Conservation (phyloP, 768 basidiomycete species). For the Amanita brunnescens region DNA sequence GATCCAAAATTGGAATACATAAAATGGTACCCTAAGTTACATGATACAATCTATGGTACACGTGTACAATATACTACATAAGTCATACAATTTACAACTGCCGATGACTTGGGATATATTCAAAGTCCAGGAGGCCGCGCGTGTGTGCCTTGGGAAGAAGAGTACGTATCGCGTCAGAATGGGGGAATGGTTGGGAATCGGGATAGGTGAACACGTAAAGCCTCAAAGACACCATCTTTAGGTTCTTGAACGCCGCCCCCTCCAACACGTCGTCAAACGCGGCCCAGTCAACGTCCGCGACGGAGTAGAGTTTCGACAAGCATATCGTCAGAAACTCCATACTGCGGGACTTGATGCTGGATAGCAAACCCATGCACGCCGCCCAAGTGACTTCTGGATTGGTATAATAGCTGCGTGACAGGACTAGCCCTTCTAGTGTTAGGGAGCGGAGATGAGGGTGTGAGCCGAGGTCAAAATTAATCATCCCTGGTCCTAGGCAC, state of each 20-base stretch:
- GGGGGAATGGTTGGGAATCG: neutral
- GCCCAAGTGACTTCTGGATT: neutral
- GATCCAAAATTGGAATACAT: neutral
- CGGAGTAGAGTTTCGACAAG: neutral
- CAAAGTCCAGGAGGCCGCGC: neutral
- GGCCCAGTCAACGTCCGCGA: neutral
- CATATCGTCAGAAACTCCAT: neutral
- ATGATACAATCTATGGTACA: neutral
- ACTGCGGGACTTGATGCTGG: neutral
- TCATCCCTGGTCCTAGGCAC: neutral
- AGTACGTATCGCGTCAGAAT: neutral
- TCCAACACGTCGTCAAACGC: neutral
- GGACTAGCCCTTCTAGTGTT: neutral
- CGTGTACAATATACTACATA: neutral
- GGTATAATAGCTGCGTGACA: neutral
- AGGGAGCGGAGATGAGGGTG: constrained; percentile 3
- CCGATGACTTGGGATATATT: neutral
- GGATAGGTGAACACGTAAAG: neutral
- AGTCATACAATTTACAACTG: neutral
- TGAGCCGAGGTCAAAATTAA: constrained; percentile 2
- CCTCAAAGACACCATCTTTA: neutral
- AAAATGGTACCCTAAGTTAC: neutral
- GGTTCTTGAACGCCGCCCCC: neutral
- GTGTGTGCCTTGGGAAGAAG: neutral
- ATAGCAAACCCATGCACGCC: neutral